These are phyloP conservation scores for Hygrophorus russula DNA, from an alignment of 768 basidiomycete species.

Conservation along the genomic window DNA sequence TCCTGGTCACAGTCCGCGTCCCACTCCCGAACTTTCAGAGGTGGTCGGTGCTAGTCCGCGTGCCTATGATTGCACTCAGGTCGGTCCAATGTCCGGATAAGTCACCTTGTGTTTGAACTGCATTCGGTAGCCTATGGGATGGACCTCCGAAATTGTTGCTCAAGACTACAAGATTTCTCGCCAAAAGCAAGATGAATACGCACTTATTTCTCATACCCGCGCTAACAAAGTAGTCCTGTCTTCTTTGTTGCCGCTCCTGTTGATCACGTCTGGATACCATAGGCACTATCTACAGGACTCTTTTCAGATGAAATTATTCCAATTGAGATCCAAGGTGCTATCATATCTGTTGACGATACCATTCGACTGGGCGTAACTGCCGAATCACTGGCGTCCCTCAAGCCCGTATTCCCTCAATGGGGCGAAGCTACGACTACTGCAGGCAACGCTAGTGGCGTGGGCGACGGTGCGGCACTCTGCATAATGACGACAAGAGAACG, in stretches of 20 bases:
- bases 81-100: constrained; percentile 13
- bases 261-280: neutral
- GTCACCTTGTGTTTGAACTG: neutral
- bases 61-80: constrained; percentile 72
- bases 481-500: constrained; percentile 71
- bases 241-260: neutral
- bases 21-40: constrained; percentile 57
- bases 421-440: constrained; percentile 62
- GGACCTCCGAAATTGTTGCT: constrained; percentile 92
- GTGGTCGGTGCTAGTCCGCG: constrained; percentile 45
- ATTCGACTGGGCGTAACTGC: constrained; percentile 72
- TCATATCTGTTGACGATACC: constrained; percentile 76
- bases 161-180: constrained; percentile 49
- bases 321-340: constrained; percentile 56
- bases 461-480: constrained; percentile 85
- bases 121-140: constrained; percentile 71
- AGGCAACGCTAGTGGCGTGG: constrained; percentile 81
- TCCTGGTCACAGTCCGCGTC: constrained; percentile 44
- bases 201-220: constrained; percentile 76
- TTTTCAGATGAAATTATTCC: constrained; percentile 89
- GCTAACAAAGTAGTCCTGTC: constrained; percentile 42
- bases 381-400: constrained; percentile 67
- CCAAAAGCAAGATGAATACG: constrained; percentile 81
- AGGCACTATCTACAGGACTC: constrained; percentile 59
- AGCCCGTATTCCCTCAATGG: constrained; percentile 83